phyloP scores from a whole-genome alignment of 2,329 filamentous ascomycete species.

The Colletotrichum simmondsii region DNA sequence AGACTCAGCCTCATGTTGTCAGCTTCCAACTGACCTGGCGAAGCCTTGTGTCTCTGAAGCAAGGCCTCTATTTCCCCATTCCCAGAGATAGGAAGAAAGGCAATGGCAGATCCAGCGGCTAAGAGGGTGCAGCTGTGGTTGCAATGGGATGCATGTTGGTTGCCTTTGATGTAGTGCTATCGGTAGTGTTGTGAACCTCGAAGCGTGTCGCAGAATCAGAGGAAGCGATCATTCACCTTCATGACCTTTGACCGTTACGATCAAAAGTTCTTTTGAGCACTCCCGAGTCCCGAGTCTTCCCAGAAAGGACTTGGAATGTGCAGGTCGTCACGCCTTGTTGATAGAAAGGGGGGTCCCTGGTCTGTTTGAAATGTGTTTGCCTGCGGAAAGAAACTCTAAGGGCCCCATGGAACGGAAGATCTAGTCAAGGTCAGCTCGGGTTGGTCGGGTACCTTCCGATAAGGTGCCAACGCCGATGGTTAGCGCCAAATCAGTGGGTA shows the following conservation, averaged over 20 bases:
- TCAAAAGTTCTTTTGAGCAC: not conserved
- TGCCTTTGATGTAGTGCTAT: not conserved
- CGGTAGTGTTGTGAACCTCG: not conserved
- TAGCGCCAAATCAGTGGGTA: slow-evolving; percentile 11
- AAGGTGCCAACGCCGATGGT: slow-evolving; percentile 1
- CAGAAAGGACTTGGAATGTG: not conserved
- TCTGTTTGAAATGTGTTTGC: slow-evolving; percentile 1
- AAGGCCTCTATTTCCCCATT: not conserved
- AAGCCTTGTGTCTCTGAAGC: not conserved
- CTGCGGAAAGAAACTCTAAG: not conserved
- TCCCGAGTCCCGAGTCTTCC: not conserved
- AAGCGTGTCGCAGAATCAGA: not conserved
- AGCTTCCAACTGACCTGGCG: not conserved
- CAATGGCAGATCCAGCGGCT: not conserved
- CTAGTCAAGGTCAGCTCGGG: slow-evolving; percentile 13
- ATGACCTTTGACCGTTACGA: not conserved
- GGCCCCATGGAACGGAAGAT: slow-evolving; percentile 12
- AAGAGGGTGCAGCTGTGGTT: not conserved
- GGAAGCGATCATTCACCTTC: not conserved
- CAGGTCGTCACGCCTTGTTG: not conserved
- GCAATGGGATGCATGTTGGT: not conserved
- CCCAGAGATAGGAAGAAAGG: not conserved
- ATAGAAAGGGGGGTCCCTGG: slow-evolving; percentile 22
- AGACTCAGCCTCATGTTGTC: not conserved
- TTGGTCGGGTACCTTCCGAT: slow-evolving; percentile 15